Evolutionary conservation across 1,284 basidiomycete genomes (phyloP), one percentile per base, ranked within the genome.

Genomic region (Cryptococcus jaspeensis): DNA sequence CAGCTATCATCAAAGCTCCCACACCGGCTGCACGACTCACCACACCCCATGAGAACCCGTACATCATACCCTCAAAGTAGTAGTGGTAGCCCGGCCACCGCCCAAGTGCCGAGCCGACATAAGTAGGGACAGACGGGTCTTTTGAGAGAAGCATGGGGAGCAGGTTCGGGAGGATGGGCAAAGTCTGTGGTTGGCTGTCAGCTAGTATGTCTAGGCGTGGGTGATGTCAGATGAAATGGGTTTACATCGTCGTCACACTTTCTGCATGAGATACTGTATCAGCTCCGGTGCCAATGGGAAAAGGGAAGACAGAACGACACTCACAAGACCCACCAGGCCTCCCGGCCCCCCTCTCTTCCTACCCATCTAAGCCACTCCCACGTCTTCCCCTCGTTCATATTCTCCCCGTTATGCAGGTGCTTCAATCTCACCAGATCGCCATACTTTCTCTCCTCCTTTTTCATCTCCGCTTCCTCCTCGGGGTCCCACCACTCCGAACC

Each of bases 361-460:
- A 66, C 60, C 42, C 50, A 59, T 36, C 56, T 49, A 8, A 64
- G 16, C 63, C 63, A 93, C 18, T 86, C 83, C 68, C 90, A 83
- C 4, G 87, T 88, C 77, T 96, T 97, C 54, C 92, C 91, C 49
- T 83, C 78, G 75, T 94, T 94, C 90, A 95, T 93, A 76, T 95
- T 95, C 77, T 96, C 93, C 12, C 56, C 55, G 11, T 42, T 35
- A 7, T 56, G 11, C 32, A 61, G 50, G 7, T 40, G 56, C 15
- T 58, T 43, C 41, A 66, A 43, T 20, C 62, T 49, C 5, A 66
- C 44, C 18, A 66, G 39, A 53, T 66, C 65, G 3, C 55, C 56
- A 53, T 50, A 63, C 41, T 22, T 32, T 20, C 50, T 50, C 25
- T 47, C 23, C 22, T 63, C 60, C 25, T 37, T 37, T 9, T 52